These are phyloP conservation scores for Coniochaeta prunicola DNA, from an alignment of 2,329 filamentous ascomycete genomes.

Conservation along the genomic window DNA sequence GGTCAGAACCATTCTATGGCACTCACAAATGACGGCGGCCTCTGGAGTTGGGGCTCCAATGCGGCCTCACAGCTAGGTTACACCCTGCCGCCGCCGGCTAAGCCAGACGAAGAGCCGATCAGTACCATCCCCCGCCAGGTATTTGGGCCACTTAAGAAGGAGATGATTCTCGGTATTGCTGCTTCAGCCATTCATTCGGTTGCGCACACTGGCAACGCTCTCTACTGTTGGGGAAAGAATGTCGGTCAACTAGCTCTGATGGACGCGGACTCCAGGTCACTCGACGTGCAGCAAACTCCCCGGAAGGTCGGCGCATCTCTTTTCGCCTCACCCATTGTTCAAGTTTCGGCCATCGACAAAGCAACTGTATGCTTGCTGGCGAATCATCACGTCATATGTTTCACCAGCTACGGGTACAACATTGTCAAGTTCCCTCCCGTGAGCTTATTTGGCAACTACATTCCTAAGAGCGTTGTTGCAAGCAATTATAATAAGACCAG, in stretches of 20 bases:
- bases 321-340: slow-evolving; percentile 64
- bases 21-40: slow-evolving; percentile 75
- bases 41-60: slow-evolving; percentile 94
- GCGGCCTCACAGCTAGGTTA: slow-evolving; percentile 82
- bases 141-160: slow-evolving; percentile 85
- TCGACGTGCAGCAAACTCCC: slow-evolving; percentile 75
- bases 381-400: slow-evolving; percentile 85
- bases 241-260: slow-evolving; percentile 89
- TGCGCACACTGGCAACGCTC: slow-evolving; percentile 69
- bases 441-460: slow-evolving; percentile 46
- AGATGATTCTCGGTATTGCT: slow-evolving; percentile 71
- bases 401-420: slow-evolving; percentile 94
- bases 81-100: slow-evolving; percentile 55
- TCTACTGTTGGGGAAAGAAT: slow-evolving; percentile 95
- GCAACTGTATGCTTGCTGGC: slow-evolving; percentile 82
- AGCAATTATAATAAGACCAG: slow-evolving; percentile 55
- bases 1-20: slow-evolving; percentile 90
- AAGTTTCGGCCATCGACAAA: slow-evolving; percentile 81
- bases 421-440: slow-evolving; percentile 72
- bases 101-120: slow-evolving; percentile 75
- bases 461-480: slow-evolving; percentile 58
- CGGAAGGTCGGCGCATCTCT: slow-evolving; percentile 84
- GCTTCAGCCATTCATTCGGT: slow-evolving; percentile 91
- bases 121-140: slow-evolving; percentile 79
- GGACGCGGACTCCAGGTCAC: slow-evolving; percentile 86